Evolutionary conservation across 2,329 filamentous ascomycete genomes (phyloP).

Genomic region (Colletotrichum abscissum): DNA sequence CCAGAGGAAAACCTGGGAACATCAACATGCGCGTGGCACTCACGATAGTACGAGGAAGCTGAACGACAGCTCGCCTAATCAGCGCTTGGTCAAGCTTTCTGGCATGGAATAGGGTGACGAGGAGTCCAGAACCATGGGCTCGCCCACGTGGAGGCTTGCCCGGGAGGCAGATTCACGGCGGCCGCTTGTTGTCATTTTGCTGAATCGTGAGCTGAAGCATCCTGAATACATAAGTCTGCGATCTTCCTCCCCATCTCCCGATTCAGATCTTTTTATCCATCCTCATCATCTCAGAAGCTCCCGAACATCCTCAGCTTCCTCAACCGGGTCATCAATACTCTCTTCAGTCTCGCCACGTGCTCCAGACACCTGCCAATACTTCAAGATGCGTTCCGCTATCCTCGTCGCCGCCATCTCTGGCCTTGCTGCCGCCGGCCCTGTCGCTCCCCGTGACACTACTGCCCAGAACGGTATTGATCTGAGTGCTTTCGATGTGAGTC

Average conservation of each 20-base stretch:
- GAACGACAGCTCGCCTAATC: not conserved
- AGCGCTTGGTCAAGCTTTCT: not conserved
- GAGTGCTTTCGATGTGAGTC: slow-evolving; percentile 13
- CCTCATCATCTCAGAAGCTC: not conserved
- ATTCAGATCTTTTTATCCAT: not conserved
- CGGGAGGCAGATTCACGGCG: not conserved
- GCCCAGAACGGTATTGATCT: slow-evolving; percentile 16
- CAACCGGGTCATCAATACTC: not conserved
- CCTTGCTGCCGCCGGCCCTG: slow-evolving; percentile 7
- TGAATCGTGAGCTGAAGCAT: not conserved
- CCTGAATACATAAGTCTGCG: not conserved
- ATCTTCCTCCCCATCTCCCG: not conserved
- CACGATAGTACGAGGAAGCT: not conserved
- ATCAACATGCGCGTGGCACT: not conserved
- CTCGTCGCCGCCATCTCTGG: slow-evolving; percentile 16
- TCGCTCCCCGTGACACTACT: not conserved
- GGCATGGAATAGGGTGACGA: not conserved
- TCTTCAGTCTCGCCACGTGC: not conserved
- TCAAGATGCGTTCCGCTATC: slow-evolving; percentile 16
- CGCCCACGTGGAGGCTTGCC: not conserved
- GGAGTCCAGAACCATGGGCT: not conserved
- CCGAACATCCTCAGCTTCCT: not conserved
- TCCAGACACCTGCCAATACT: not conserved
- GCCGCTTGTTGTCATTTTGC: not conserved
- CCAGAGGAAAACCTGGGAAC: not conserved